Conservation (phyloP, 257 asterid species). For the Solanum ossicruentum region DNA sequence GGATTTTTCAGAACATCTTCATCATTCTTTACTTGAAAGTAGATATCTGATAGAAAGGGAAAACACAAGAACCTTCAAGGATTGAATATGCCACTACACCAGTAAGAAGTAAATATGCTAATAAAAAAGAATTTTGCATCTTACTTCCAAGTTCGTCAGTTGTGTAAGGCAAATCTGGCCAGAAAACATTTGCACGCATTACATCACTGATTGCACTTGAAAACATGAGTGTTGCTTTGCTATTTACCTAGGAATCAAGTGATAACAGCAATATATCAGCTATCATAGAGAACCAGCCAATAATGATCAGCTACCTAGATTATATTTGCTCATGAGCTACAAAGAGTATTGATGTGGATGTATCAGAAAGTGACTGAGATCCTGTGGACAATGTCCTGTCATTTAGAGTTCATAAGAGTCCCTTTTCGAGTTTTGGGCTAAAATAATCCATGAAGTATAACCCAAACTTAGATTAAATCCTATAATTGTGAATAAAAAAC, state of each 20-base stretch:
- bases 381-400: background rate
- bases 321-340: background rate
- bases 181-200: slow-evolving; percentile 76
- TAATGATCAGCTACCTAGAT: background rate
- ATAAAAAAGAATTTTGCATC: slow-evolving; percentile 15
- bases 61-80: slow-evolving; percentile 7
- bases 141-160: slow-evolving; percentile 95
- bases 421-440: too few species aligned
- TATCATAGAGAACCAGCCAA: background rate
- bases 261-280: background rate
- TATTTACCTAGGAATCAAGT: slow-evolving; percentile 54
- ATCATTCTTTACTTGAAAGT: slow-evolving; percentile 92
- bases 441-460: too few species aligned
- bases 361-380: background rate
- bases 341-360: background rate
- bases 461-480: too few species aligned
- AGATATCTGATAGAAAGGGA: slow-evolving; percentile 49
- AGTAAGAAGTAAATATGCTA: background rate
- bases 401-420: background rate
- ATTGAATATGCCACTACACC: background rate
- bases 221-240: slow-evolving; percentile 86
- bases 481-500: too few species aligned
- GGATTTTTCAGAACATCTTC: slow-evolving; percentile 76
- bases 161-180: slow-evolving; percentile 90
- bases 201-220: slow-evolving; percentile 60